These are phyloP conservation scores for Acanthamoeba royreba DNA, from an alignment of 208 protist genomes.

Conservation along the genomic window DNA sequence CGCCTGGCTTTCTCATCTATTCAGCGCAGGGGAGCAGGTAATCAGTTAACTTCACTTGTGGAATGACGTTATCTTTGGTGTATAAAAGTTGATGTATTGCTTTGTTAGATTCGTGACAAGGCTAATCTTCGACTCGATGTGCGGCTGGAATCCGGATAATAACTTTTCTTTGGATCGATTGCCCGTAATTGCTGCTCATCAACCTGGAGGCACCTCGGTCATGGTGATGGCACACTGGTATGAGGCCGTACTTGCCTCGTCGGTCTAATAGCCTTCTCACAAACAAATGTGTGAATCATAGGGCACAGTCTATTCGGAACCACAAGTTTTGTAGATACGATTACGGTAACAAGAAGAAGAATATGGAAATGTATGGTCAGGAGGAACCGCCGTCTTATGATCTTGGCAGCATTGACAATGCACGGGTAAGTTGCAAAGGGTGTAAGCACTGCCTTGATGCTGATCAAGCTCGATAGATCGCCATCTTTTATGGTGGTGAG, in stretches of 20 bases:
- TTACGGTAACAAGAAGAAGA: slow-evolving; percentile 37
- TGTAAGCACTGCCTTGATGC: too few species aligned
- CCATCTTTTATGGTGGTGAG: slow-evolving; percentile 26
- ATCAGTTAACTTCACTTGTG: too few species aligned
- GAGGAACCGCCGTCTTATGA: neutral
- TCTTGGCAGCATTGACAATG: neutral
- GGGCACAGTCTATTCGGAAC: slow-evolving; percentile 12
- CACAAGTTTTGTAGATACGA: neutral
- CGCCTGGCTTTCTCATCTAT: neutral
- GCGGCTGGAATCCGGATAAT: slow-evolving; percentile 32
- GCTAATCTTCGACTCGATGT: neutral
- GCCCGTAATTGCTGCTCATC: neutral
- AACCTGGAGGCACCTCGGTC: slow-evolving; percentile 23
- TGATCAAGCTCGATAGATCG: neutral
- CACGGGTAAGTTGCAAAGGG: too few species aligned
- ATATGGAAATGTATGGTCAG: slow-evolving; percentile 4
- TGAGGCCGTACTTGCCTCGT: neutral
- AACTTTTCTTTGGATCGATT: slow-evolving; percentile 11
- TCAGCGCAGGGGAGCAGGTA: neutral
- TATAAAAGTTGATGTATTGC: too few species aligned
- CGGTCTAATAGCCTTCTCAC: too few species aligned
- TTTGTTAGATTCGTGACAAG: neutral
- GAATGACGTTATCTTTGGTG: too few species aligned
- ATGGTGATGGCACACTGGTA: slow-evolving; percentile 41
- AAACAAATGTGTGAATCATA: too few species aligned